These are phyloP conservation scores for Rhizoclosmatium globosum DNA, from an alignment of 192 early-diverging fungal species.

Conservation along the genomic window DNA sequence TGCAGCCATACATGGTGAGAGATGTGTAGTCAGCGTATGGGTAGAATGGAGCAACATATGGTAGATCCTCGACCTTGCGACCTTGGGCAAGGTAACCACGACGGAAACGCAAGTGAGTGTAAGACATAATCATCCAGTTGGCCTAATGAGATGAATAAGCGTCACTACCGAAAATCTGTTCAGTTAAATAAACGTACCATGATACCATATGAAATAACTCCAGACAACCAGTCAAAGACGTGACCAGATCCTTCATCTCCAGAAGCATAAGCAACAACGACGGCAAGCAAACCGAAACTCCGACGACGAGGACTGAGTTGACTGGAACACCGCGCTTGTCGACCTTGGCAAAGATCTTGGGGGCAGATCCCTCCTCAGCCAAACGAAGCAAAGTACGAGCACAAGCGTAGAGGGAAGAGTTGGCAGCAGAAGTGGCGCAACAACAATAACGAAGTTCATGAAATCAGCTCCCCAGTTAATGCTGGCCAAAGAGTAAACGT, in stretches of 20 bases:
- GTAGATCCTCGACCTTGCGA: slow-evolving; percentile 7
- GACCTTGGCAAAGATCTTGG: slow-evolving; percentile 57
- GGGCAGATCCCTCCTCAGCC: slow-evolving; percentile 70
- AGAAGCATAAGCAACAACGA: slow-evolving; percentile 55
- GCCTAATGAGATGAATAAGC: slow-evolving; percentile 22
- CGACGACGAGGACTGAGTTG: slow-evolving; percentile 57
- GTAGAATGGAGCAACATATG: neutral
- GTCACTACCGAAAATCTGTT: neutral
- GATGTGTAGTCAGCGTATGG: slow-evolving; percentile 3
- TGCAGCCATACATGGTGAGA: neutral
- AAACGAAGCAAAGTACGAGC: slow-evolving; percentile 70
- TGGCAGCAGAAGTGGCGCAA: slow-evolving; percentile 79
- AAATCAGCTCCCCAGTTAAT: slow-evolving; percentile 61
- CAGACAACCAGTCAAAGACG: slow-evolving; percentile 52
- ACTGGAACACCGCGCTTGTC: slow-evolving; percentile 69
- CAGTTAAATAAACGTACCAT: neutral
- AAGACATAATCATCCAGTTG: too few relatives aligned
- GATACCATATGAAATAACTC: neutral
- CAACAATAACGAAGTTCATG: slow-evolving; percentile 80
- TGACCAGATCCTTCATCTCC: slow-evolving; percentile 42
- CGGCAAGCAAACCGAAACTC: slow-evolving; percentile 60
- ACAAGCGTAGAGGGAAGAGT: slow-evolving; percentile 78
- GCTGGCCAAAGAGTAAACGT: slow-evolving; percentile 65
- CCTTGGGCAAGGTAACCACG: slow-evolving; percentile 20
- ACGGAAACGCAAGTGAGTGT: slow-evolving; percentile 22